A percentile compares a stretch with the other conserved stretches of the same genome.
Evolutionary conservation across 129 eudicot species (phyloP).

Genomic region (Glebionis coronaria): DNA sequence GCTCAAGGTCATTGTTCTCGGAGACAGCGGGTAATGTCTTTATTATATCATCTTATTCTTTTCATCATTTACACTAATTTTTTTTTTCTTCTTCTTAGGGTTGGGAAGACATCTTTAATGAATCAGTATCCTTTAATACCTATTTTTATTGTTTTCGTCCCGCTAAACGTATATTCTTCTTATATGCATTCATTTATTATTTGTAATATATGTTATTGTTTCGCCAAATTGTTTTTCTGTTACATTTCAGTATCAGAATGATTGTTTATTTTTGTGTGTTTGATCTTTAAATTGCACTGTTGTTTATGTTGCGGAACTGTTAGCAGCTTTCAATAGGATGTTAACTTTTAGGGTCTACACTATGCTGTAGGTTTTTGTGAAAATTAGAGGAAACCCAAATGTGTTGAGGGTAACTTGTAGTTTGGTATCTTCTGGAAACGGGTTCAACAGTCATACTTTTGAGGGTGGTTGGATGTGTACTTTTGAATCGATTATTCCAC

Average conservation of each 20-base stretch:
- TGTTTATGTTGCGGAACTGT: background rate
- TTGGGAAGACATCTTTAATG: constrained; percentile 88
- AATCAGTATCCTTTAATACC: constrained; percentile 79
- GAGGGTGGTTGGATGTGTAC: too few relatives aligned
- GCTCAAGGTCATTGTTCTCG: constrained; percentile 88
- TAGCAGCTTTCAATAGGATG: background rate
- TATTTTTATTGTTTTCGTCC: background rate
- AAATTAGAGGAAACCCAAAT: background rate
- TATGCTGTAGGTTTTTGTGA: background rate
- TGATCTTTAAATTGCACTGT: background rate
- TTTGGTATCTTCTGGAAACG: background rate
- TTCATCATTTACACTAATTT: constrained; percentile 3
- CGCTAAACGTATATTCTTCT: constrained; percentile 1
- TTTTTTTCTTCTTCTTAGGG: constrained; percentile 38
- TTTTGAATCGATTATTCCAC: too few relatives aligned
- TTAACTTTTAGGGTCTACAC: constrained; percentile 3
- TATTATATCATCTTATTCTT: constrained; percentile 2
- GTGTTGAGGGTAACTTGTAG: background rate
- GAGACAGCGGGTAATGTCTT: constrained; percentile 68
- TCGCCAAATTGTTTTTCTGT: background rate
- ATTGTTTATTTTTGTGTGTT: constrained; percentile 9
- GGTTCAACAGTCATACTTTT: background rate
- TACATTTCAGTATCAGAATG: background rate
- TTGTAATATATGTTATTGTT: background rate
- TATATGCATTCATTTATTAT: background rate